Conservation (phyloP, 108 stramenopile genomes). For the Skeletonema grethae region DNA sequence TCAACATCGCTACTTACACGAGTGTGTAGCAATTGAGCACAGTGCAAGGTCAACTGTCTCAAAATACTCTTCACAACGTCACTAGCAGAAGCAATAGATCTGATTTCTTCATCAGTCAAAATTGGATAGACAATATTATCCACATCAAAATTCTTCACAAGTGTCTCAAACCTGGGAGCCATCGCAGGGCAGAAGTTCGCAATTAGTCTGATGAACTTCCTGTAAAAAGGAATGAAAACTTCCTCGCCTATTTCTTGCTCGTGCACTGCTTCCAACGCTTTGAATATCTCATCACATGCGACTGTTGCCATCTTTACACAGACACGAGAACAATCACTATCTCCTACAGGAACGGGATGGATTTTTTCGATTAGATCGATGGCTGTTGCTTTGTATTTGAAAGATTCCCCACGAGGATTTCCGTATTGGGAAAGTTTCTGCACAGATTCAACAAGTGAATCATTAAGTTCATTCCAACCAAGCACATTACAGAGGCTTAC, state of each 20-base stretch:
- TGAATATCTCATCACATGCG: constrained; percentile 1
- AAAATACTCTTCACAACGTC: background rate
- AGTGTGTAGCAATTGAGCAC: background rate
- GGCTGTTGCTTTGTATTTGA: no score
- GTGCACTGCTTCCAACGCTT: background rate
- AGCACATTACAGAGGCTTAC: background rate
- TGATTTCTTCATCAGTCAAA: background rate
- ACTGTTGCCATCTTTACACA: constrained; percentile 9
- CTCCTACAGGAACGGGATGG: background rate
- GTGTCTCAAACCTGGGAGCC: background rate
- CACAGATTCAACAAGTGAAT: constrained; percentile 5
- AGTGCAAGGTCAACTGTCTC: background rate
- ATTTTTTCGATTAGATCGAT: background rate
- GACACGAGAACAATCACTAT: background rate
- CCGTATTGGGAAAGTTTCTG: background rate
- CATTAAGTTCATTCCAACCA: constrained; percentile 6
- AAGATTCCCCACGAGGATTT: background rate
- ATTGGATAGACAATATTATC: background rate
- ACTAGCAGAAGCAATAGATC: background rate
- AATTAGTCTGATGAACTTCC: background rate
- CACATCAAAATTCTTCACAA: background rate
- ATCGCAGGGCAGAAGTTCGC: background rate
- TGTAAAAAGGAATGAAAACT: background rate
- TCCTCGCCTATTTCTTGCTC: background rate
- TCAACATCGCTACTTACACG: background rate